These are phyloP conservation scores for Arachis hypogaea DNA, from an alignment of 306 rosid genomes.

Conservation along the genomic window DNA sequence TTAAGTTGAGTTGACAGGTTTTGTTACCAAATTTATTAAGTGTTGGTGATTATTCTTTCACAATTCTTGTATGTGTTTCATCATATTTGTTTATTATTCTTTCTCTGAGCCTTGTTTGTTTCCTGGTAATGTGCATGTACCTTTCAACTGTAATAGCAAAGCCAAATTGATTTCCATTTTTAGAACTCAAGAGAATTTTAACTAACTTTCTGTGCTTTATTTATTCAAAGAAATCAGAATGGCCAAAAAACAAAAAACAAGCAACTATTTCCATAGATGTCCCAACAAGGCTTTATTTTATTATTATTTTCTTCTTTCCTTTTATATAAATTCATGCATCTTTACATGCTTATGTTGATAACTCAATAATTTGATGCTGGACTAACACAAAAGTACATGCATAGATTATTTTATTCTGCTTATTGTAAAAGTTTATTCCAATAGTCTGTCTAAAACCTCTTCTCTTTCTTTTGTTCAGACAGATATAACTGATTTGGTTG, in stretches of 20 bases:
- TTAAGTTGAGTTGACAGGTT: background rate
- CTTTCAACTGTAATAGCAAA: background rate
- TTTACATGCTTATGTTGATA: constrained; percentile 18
- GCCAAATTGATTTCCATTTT: background rate
- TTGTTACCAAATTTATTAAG: background rate
- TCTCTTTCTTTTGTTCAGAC: constrained; percentile 36
- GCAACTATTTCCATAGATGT: constrained; percentile 8
- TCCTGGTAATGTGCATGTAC: constrained; percentile 11
- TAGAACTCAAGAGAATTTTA: constrained; percentile 6
- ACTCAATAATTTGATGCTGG: background rate
- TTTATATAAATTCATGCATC: background rate
- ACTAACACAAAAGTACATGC: background rate
- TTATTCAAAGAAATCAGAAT: constrained; percentile 14
- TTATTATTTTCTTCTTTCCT: constrained; percentile 4
- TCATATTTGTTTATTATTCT: background rate
- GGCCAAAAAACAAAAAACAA: constrained; percentile 7
- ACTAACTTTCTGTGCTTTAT: constrained; percentile 20
- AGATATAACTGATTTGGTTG: constrained; percentile 47
- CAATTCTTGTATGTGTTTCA: background rate
- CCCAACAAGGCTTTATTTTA: background rate
- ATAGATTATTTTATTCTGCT: constrained; percentile 37
- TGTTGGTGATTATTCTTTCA: constrained; percentile 1
- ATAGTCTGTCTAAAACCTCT: constrained; percentile 29
- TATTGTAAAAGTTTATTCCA: background rate
- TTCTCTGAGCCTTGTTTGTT: constrained; percentile 14